Conservation (phyloP, 768 basidiomycete genomes). For the Boletus reticulatus region DNA sequence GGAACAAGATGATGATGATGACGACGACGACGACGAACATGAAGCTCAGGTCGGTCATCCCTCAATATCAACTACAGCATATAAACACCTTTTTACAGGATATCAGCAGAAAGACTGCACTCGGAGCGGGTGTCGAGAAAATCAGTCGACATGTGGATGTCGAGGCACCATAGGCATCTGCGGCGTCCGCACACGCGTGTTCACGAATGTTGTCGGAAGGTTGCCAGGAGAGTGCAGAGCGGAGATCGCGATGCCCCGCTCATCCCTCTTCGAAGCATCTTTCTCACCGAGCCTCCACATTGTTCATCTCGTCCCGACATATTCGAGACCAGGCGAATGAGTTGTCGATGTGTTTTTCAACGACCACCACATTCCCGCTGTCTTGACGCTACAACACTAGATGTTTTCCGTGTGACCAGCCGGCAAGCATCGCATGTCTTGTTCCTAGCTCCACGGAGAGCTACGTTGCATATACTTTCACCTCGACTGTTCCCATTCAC, state of each 20-base stretch:
- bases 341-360: neutral
- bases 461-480: neutral
- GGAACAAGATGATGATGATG: conserved; percentile 13
- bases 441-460: neutral
- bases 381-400: neutral
- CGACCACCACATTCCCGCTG: neutral
- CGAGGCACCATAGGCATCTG: conserved; percentile 14
- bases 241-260: conserved; percentile 4
- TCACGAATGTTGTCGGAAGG: neutral
- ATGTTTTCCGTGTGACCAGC: neutral
- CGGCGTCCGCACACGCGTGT: neutral
- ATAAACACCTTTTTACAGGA: conserved; percentile 21
- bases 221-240: conserved; percentile 2
- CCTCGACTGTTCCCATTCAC: neutral
- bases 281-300: neutral
- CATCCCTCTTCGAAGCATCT: conserved; percentile 11
- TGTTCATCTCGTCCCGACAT: neutral
- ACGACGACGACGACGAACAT: conserved; percentile 19
- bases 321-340: neutral
- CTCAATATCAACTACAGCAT: neutral
- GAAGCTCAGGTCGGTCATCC: conserved; percentile 18
- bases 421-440: neutral
- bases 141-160: conserved; percentile 32
- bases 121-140: conserved; percentile 37
- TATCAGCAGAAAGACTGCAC: conserved; percentile 27